Percentiles rank a stretch among this genome's conserved stretches.
These are phyloP conservation scores for Biscogniauxia marginata DNA, from an alignment of 2,329 filamentous ascomycete genomes.

Conservation along the genomic window DNA sequence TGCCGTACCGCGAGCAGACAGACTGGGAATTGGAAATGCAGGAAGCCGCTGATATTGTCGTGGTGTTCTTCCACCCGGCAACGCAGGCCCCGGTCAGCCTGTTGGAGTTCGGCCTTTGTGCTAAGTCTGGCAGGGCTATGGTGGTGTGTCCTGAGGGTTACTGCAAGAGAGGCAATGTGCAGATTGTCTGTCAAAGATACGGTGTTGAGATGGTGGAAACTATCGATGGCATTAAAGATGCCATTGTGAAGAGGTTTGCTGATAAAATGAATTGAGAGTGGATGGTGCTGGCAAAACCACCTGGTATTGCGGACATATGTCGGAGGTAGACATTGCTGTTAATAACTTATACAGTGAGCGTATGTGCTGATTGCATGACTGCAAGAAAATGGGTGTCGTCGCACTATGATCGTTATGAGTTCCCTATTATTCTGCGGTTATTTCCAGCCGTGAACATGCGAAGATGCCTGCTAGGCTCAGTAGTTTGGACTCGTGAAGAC, in stretches of 20 bases:
- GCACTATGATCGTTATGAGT: too few species aligned
- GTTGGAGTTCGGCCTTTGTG: slow-evolving; percentile 59
- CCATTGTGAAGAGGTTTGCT: slow-evolving; percentile 34
- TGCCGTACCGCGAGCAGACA: slow-evolving; percentile 49
- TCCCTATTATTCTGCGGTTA: too few species aligned
- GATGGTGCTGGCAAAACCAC: too few species aligned
- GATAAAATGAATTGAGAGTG: too few species aligned
- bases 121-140: slow-evolving; percentile 42
- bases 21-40: slow-evolving; percentile 61
- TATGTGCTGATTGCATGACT: too few species aligned
- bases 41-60: slow-evolving; percentile 51
- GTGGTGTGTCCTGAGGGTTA: slow-evolving; percentile 54
- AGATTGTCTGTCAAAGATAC: slow-evolving; percentile 52
- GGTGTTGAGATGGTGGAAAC: slow-evolving; percentile 43
- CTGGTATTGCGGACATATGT: too few species aligned
- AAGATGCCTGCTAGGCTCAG: too few species aligned
- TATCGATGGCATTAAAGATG: slow-evolving; percentile 40
- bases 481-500: too few species aligned
- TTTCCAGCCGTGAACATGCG: too few species aligned
- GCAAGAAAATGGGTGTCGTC: too few species aligned
- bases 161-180: slow-evolving; percentile 60
- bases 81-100: slow-evolving; percentile 57
- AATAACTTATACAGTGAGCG: too few species aligned
- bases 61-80: slow-evolving; percentile 53
- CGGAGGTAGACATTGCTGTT: too few species aligned